These are phyloP conservation scores for Zancudomyces culisetae DNA, from an alignment of 371 early-diverging fungal genomes.

Conservation along the genomic window DNA sequence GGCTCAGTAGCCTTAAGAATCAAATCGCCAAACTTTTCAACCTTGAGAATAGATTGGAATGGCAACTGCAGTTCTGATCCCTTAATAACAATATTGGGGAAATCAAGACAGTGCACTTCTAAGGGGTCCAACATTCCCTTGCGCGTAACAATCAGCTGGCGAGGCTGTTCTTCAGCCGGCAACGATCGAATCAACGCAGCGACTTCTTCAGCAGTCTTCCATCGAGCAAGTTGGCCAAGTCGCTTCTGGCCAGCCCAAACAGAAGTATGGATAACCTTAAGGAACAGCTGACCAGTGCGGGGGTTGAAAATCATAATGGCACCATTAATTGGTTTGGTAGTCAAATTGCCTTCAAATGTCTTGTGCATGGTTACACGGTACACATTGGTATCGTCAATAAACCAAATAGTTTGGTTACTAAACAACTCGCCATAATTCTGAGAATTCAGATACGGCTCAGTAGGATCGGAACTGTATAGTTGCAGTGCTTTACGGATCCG, in stretches of 20 bases:
- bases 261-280: constrained; percentile 97
- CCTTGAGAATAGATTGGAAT: constrained; percentile 91
- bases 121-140: constrained; percentile 98
- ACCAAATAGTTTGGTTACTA: constrained; percentile 96
- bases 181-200: constrained; percentile 95
- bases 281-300: constrained; percentile 92
- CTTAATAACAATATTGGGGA: constrained; percentile 96
- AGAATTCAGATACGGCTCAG: constrained; percentile 92
- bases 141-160: constrained; percentile 94
- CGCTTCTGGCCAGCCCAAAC: constrained; percentile 98
- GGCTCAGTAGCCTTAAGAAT: constrained; percentile 94
- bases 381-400: constrained; percentile 97
- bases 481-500: constrained; percentile 97
- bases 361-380: constrained; percentile 98
- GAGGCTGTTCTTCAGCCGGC: constrained; percentile 96
- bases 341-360: constrained; percentile 96
- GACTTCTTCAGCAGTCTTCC: constrained; percentile 99
- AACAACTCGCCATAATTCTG: constrained; percentile 95
- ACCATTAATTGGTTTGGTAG: constrained; percentile 95
- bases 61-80: constrained; percentile 91
- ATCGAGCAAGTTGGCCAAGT: constrained; percentile 93
- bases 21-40: constrained; percentile 95
- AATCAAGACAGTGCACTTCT: constrained; percentile 86
- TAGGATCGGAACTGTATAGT: constrained; percentile 94
- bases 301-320: constrained; percentile 98